Percentiles rank a stretch among this genome's conserved stretches.
These are phyloP conservation scores for Acarospora socialis DNA, from an alignment of 2,329 filamentous ascomycete species.

Conservation along the genomic window DNA sequence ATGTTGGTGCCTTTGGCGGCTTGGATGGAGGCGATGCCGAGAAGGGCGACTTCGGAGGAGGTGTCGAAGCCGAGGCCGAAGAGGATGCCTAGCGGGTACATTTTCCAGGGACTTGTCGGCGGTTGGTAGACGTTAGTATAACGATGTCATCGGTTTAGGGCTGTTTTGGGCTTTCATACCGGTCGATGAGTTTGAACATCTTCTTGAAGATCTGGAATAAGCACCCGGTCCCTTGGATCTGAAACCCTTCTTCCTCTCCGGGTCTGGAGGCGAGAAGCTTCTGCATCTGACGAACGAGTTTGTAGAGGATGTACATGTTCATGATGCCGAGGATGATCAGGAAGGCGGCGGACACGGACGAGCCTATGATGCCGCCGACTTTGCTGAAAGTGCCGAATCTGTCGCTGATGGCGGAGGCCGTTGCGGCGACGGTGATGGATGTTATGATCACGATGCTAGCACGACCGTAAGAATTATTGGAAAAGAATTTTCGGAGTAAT, in stretches of 20 bases:
- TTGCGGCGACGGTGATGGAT: constrained; percentile 82
- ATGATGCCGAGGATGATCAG: constrained; percentile 68
- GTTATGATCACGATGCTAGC: constrained; percentile 67
- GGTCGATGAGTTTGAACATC: constrained; percentile 59
- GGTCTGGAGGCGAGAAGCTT: constrained; percentile 40
- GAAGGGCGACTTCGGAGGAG: constrained; percentile 78
- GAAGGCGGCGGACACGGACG: constrained; percentile 70
- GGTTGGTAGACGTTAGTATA: not conserved
- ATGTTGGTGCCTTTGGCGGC: constrained; percentile 74
- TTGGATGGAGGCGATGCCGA: constrained; percentile 82
- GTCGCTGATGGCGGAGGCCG: constrained; percentile 65
- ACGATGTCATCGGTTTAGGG: not conserved
- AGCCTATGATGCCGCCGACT: constrained; percentile 80
- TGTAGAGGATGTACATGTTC: constrained; percentile 75
- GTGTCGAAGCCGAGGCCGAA: constrained; percentile 94
- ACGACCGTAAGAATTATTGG: constrained; percentile 7
- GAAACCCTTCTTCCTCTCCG: constrained; percentile 40
- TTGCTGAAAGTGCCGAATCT: constrained; percentile 67
- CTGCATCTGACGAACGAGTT: constrained; percentile 55
- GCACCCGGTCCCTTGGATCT: constrained; percentile 64
- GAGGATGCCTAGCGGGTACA: constrained; percentile 79
- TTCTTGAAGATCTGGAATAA: constrained; percentile 56
- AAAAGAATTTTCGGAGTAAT: too few species aligned
- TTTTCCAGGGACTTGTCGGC: constrained; percentile 62
- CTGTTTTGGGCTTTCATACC: constrained; percentile 17